Conservation (phyloP, 2,329 filamentous ascomycete species). For the Stemphylium vesicarium region DNA sequence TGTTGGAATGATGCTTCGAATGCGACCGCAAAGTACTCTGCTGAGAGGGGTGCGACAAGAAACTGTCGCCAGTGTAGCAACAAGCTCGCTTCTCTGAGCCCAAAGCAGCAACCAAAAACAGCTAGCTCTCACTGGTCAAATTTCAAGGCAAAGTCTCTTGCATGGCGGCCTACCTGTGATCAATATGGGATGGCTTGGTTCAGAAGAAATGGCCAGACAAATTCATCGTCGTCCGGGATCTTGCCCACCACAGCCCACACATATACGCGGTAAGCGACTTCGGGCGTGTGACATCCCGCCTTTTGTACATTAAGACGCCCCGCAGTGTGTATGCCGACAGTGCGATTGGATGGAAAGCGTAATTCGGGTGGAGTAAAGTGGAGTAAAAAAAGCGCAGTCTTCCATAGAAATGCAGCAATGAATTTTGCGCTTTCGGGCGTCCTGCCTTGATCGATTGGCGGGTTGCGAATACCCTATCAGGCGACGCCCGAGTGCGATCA, state of each 20-base stretch:
- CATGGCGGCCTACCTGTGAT: neutral
- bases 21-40: neutral
- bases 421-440: neutral
- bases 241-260: neutral
- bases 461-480: neutral
- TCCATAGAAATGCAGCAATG: neutral
- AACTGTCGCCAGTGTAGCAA: neutral
- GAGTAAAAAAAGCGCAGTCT: neutral
- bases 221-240: neutral
- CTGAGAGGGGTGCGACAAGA: neutral
- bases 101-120: neutral
- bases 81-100: neutral
- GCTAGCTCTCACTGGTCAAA: neutral
- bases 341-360: neutral
- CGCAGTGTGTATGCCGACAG: neutral
- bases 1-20: too few species aligned
- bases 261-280: neutral
- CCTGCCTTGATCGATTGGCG: neutral
- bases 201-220: neutral
- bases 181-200: neutral
- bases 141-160: neutral
- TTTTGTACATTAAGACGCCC: neutral
- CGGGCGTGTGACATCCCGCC: neutral
- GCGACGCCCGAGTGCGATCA: neutral
- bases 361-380: neutral